Percentiles rank a stretch among this genome's conserved stretches.
Conservation (phyloP, 208 protist genomes). For the Leishmania turanica region DNA sequence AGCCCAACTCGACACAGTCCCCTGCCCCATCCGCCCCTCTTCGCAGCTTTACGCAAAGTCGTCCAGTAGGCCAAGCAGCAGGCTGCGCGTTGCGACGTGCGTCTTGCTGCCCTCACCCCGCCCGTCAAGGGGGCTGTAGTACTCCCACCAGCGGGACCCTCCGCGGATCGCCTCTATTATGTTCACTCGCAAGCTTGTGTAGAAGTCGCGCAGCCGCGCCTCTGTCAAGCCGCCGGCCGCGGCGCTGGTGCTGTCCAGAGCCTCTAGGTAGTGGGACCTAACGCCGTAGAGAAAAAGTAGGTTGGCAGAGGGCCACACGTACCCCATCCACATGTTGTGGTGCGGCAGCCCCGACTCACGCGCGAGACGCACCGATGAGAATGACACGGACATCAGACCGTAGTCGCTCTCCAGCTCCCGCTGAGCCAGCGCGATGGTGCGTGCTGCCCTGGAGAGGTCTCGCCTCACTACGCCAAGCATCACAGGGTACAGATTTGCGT, state of each 20-base stretch:
- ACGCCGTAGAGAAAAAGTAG: slow-evolving; percentile 64
- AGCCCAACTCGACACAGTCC: neutral
- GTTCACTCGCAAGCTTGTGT: slow-evolving; percentile 43
- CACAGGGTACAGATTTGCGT: slow-evolving; percentile 78
- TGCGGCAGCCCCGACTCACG: slow-evolving; percentile 55
- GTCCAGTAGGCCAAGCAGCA: slow-evolving; percentile 60
- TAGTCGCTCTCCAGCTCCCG: slow-evolving; percentile 54
- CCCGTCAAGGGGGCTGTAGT: slow-evolving; percentile 71
- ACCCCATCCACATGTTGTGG: slow-evolving; percentile 73
- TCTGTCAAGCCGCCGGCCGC: slow-evolving; percentile 3
- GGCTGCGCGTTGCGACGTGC: slow-evolving; percentile 61
- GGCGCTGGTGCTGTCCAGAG: slow-evolving; percentile 16
- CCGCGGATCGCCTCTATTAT: slow-evolving; percentile 49
- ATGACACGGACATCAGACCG: slow-evolving; percentile 80
- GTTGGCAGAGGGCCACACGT: slow-evolving; percentile 71
- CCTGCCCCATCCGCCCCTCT: neutral
- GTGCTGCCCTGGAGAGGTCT: slow-evolving; percentile 38
- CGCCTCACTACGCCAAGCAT: slow-evolving; percentile 55
- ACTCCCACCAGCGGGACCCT: slow-evolving; percentile 66
- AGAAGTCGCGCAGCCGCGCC: slow-evolving; percentile 33
- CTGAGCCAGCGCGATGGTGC: slow-evolving; percentile 53
- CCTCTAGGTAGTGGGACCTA: slow-evolving; percentile 59
- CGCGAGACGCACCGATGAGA: slow-evolving; percentile 55
- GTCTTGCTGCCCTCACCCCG: slow-evolving; percentile 73
- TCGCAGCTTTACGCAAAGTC: slow-evolving; percentile 44